Conservation (phyloP, 768 basidiomycete species). For the Gloeostereum incarnatum region DNA sequence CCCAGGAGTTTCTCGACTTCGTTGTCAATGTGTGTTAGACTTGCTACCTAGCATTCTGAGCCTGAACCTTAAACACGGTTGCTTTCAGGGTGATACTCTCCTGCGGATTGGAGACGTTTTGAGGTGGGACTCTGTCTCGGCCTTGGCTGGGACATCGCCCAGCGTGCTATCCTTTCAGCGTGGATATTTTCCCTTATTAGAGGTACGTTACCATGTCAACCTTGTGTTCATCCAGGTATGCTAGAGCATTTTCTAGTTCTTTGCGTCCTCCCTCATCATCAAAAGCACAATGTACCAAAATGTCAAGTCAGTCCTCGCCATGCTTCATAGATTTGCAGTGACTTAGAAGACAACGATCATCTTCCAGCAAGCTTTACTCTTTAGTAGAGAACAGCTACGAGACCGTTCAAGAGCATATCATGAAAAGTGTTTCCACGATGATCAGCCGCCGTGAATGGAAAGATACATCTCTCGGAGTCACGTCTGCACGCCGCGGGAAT, state of each 20-base stretch:
- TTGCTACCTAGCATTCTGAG: no score
- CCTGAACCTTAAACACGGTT: no score
- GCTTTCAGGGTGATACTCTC: constrained; percentile 44
- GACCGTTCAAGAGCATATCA: constrained; percentile 13
- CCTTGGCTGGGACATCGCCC: constrained; percentile 21
- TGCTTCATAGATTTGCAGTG: constrained; percentile 2
- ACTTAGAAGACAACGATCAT: constrained; percentile 38
- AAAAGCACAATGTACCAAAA: constrained; percentile 42
- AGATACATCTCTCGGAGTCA: constrained; percentile 9
- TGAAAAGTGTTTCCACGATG: constrained; percentile 14
- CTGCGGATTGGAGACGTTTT: constrained; percentile 41
- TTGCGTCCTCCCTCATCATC: constrained; percentile 49
- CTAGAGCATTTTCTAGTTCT: constrained; percentile 27
- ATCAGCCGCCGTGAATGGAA: constrained; percentile 14
- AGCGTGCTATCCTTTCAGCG: constrained; percentile 47
- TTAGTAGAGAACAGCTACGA: constrained; percentile 31
- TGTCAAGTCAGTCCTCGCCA: constrained; percentile 32
- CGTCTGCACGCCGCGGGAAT: constrained; percentile 5
- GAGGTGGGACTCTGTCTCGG: constrained; percentile 31
- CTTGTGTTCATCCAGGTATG: neutral
- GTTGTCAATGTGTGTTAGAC: constrained; percentile 67
- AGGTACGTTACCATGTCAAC: constrained; percentile 19
- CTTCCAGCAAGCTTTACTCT: constrained; percentile 32
- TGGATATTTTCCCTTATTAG: constrained; percentile 43
- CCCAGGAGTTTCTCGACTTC: constrained; percentile 75